phyloP scores from a whole-genome alignment of 228 moss, liverwort and hornwort genomes.

The Sphagnum magellanicum region DNA sequence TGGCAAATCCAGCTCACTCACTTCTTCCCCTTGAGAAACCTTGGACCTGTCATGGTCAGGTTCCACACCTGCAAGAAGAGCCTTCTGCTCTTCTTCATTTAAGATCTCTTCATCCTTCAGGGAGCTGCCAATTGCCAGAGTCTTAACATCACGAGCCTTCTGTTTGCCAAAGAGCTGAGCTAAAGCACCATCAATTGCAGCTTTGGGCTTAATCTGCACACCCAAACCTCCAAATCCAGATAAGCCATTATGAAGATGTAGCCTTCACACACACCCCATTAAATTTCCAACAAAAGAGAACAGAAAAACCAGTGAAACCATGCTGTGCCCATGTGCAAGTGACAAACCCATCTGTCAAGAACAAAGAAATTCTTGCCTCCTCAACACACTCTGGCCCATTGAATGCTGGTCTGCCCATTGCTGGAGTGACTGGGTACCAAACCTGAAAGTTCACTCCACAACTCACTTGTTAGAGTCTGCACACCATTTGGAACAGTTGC shows the following conservation, averaged over 20 bases:
- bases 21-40: constrained; percentile 13
- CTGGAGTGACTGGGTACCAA: constrained; percentile 90
- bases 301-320: background rate
- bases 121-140: constrained; percentile 11
- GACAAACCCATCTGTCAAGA: background rate
- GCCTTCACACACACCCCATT: background rate
- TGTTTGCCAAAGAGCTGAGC: constrained; percentile 75
- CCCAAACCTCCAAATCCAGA: constrained; percentile 1
- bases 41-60: constrained; percentile 68
- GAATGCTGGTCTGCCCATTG: constrained; percentile 79
- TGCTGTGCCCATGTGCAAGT: background rate
- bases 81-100: constrained; percentile 67
- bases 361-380: constrained; percentile 38
- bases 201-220: constrained; percentile 67
- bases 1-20: background rate
- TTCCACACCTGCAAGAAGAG: constrained; percentile 69
- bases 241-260: background rate
- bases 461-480: background rate
- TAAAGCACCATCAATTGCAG: constrained; percentile 68
- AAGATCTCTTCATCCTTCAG: constrained; percentile 17
- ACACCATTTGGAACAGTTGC: background rate
- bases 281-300: background rate
- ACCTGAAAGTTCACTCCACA: constrained; percentile 38
- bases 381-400: constrained; percentile 78
- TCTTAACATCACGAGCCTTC: constrained; percentile 17